Base-by-base conservation (phyloP, 805 yeast genomes). In the Sugiyamaella chiloensis region DNA sequence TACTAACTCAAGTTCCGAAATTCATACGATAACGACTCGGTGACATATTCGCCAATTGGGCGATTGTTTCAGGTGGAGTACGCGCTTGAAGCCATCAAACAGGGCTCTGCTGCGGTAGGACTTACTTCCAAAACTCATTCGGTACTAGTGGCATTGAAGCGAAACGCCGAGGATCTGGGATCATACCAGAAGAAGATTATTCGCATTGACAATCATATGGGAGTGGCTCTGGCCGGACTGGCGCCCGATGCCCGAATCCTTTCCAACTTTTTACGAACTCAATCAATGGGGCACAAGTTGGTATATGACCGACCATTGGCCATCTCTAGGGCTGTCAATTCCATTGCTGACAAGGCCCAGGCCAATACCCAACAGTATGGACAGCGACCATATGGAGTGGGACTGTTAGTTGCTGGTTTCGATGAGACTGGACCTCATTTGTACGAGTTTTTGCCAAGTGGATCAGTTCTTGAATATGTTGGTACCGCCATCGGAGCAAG, bases 401-500 rank as follows among this genome's bases (percentile, higher is more conserved):
- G 99, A 2, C 74, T 93, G 54, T 72, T 93, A 50, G 79, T 93
- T 41, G 83, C 87, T 12, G 99, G 99, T 16, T 78, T 80, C 65
- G 99, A 93, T 65, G 96, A 87, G 63, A 78, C 88, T 24, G 99
- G 99, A 11, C 85, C 98, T 6, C 99, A 93, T 67, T 70, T 93
- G 53, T 83, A 80, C 66, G 99, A 93, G 72, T 93, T 93, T 69
- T 91, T 87, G 64, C 99, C 99, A 14, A 84, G 95, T 6, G 99
- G 99, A 1, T 83, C 91, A 21, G 93, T 85, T 19, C 73, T 89
- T 60, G 98, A 93, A 67, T 86, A 90, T 64, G 80, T 78, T 58
- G 98, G 96, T 29, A 83, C 96, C 9, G 96, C 99, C 30, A 88
- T 93, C 61, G 99, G 99, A 40, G 98, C 99, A 7, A 80, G 99